phyloP scores from a whole-genome alignment of 805 yeast species.

The Cyberlindnera americana region DNA sequence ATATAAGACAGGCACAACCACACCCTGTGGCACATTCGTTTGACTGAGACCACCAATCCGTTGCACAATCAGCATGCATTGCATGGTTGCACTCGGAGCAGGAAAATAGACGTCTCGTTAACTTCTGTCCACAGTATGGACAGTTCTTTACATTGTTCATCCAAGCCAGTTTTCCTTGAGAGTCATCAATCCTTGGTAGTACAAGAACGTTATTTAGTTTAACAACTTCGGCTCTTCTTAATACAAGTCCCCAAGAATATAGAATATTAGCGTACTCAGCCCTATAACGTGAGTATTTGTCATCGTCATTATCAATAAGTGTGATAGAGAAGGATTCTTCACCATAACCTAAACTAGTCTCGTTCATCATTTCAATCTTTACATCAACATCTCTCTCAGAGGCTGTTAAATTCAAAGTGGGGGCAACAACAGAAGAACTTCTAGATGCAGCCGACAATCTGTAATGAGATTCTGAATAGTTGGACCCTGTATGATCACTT shows the following conservation, averaged over 20 bases:
- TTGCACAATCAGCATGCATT: conserved; percentile 74
- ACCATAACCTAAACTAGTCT: conserved; percentile 34
- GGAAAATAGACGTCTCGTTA: conserved; percentile 55
- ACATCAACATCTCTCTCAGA: conserved; percentile 30
- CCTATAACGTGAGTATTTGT: conserved; percentile 40
- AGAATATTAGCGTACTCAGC: conserved; percentile 74
- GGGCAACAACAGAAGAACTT: conserved; percentile 23
- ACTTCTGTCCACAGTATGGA: conserved; percentile 59
- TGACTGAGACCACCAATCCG: conserved; percentile 67
- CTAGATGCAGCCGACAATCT: conserved; percentile 23
- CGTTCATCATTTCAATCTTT: conserved; percentile 45
- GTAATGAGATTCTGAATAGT: conserved; percentile 23
- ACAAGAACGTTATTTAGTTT: conserved; percentile 53
- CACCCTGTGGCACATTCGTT: conserved; percentile 80
- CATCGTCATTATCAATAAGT: conserved; percentile 28
- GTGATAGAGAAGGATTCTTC: conserved; percentile 34
- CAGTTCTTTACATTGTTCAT: conserved; percentile 44
- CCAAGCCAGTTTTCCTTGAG: conserved; percentile 30
- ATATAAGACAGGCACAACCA: conserved; percentile 48
- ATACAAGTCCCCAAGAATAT: conserved; percentile 78
- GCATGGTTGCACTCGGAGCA: conserved; percentile 79
- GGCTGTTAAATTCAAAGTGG: not conserved
- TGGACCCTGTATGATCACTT: conserved; percentile 18
- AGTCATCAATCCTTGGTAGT: conserved; percentile 31
- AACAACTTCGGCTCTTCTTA: conserved; percentile 72